Evolutionary conservation across 1,284 basidiomycete species (phyloP).

Genomic region (Pseudozyma sp.): DNA sequence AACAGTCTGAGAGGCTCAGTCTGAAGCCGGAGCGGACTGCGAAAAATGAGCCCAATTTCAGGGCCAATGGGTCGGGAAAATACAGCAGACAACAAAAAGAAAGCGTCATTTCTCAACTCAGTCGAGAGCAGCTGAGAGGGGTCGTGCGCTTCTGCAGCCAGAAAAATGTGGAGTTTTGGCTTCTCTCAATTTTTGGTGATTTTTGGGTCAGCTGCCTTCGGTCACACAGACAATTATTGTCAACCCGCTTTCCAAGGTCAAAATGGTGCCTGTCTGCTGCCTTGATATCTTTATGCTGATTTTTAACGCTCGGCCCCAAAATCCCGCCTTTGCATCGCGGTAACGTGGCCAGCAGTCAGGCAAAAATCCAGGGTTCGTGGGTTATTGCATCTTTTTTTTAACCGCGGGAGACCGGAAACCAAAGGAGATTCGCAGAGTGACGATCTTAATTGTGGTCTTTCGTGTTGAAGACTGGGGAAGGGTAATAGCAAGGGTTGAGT

Average conservation of each 20-base stretch:
- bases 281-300: not conserved
- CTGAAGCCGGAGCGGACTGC: not conserved
- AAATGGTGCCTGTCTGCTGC: not conserved
- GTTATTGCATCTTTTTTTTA: not conserved
- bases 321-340: not conserved
- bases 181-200: no score
- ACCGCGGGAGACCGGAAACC: no score
- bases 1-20: no score
- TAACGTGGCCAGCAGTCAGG: no score
- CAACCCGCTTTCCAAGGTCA: no score
- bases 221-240: no score
- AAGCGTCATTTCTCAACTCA: not conserved
- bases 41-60: not conserved
- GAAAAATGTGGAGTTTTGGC: slow-evolving; percentile 5
- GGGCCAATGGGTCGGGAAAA: not conserved
- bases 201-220: no score
- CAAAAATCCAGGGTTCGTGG: no score
- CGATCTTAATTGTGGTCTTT: not conserved
- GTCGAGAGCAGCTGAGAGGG: not conserved
- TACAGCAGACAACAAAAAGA: not conserved
- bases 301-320: not conserved
- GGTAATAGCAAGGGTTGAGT: not conserved
- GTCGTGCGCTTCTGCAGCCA: slow-evolving; percentile 1
- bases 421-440: not conserved
- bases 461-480: not conserved